Conservation (phyloP, 1,284 basidiomycete species). For the Erythrobasidium hasegawianum region DNA sequence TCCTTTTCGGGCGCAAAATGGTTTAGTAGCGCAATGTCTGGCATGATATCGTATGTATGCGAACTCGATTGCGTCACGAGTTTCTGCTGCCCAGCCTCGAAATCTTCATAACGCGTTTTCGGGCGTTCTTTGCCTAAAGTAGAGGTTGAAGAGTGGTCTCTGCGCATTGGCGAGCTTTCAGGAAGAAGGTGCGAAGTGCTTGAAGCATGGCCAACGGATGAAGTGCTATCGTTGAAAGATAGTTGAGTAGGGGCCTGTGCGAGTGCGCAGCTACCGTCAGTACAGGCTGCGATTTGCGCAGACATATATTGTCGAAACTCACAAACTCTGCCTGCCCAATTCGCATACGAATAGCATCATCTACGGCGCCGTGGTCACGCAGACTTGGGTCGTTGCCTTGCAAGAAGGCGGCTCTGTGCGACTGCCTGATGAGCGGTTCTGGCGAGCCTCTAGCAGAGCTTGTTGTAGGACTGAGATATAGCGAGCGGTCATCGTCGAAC, state of each 20-base stretch:
- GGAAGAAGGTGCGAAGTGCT: conserved; percentile 21
- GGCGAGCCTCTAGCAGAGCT: too few species aligned
- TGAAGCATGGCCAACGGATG: conserved; percentile 11
- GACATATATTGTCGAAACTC: not conserved
- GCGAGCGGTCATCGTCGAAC: too few species aligned
- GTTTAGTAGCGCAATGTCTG: conserved; percentile 30
- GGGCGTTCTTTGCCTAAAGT: conserved; percentile 28
- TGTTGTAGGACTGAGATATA: too few species aligned
- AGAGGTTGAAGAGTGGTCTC: conserved; percentile 14
- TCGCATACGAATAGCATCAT: conserved; percentile 23
- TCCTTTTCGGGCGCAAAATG: conserved; percentile 29
- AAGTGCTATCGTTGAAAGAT: conserved; percentile 18
- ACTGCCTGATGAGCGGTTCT: too few species aligned
- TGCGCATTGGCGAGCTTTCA: not conserved
- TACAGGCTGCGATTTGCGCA: too few species aligned
- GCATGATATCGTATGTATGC: conserved; percentile 30
- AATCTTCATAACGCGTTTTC: conserved; percentile 33
- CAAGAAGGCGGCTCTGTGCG: conserved; percentile 18
- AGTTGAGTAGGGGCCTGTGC: conserved; percentile 24
- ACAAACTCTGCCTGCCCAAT: conserved; percentile 21
- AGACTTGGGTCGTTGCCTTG: conserved; percentile 13
- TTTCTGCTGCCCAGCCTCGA: conserved; percentile 20
- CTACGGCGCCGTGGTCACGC: conserved; percentile 4
- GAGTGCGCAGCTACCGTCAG: not conserved
- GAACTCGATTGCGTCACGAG: conserved; percentile 5